Base-by-base conservation (phyloP, 768 basidiomycete genomes). In the Mycena kentingensis region DNA sequence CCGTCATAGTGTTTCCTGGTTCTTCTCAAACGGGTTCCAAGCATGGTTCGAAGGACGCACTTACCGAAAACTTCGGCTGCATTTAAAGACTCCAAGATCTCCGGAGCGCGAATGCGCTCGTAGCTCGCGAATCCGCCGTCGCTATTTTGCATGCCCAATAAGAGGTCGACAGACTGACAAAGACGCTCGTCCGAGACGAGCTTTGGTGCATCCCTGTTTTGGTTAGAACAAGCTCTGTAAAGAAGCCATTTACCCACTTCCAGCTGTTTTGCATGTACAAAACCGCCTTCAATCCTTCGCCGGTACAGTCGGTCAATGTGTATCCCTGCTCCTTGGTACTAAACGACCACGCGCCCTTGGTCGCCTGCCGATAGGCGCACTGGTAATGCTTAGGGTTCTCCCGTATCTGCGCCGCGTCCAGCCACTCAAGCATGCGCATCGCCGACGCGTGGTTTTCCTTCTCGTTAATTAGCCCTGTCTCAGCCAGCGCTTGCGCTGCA, bases 241-340 rank as follows among this genome's bases (percentile, higher is more conserved):
- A 41, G 13, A 50, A 28, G 15, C 24, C 11, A 3, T 4, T 11
- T 1, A 75, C 87, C 58, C 60, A 93, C 92, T 79, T 74, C 16
- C 94, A 78, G 50, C 84, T 61, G 42, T 75, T 79, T 67, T 99
- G 96, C 26, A 98, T 76, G 62, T 92, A 90, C 62, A 99, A 71
- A 21, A 89, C 86, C 0, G 93, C 84, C 66, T 99, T 98, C 35
- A 98, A 70, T 6, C 90, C 96, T 70, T 99, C 96, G 4, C 90
- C 91, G 0, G 92, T 90, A 60, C 95, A 98, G 63, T 99, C 96
- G 56, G 89, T 92, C 48, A 99, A 93, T 0, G 90, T 91, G 62
- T 97, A 98, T 5, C 92, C 84, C 69, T 99, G 96, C 63, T 93
- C 92, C 51, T 81, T 85, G 1, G 97, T 99, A 54, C 93, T 94